Evolutionary conservation across 2,329 filamentous ascomycete genomes (phyloP), one percentile per base, ranked within the genome.

Genomic region (Venturia asperata): DNA sequence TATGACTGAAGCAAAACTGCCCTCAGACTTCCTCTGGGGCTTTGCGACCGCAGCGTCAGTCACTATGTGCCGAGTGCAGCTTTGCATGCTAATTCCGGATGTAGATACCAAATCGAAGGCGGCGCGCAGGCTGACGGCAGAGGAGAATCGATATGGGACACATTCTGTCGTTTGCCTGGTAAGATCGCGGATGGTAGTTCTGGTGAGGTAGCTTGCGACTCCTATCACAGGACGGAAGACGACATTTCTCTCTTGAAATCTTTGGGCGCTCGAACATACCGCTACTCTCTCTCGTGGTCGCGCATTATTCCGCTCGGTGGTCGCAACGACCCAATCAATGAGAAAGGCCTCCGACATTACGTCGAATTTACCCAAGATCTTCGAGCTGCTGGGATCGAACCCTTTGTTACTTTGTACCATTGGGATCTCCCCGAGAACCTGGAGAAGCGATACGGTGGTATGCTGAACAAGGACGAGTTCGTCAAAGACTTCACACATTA

Each of bases 51-150:
- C 75, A 68, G 75, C 74, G 75, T 77, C 70, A 67, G 61, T 55
- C 10, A 19, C 15, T 13, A 37, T 41, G 30, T 30, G n/a, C 5
- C 41, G 7, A 10, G 34, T 6, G 11, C 27, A 21, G 11, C n/a
- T 10, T 15, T 24, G 41, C 10, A 49, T 64, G 43, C 63, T 69
- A 43, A 67, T 62, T 68, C 39, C 55, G 24, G 45, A 11, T 64
- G 47, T 73, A 94, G 91, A 74, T 95, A 94, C 80, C 91, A 96
- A 75, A 89, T 96, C 70, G 91, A 96, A 80, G 91, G 91, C 66
- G 86, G 86, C 61, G 80, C 83, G 47, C 80, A 88, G 61, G 84
- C 87, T 72, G 91, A 93, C 73, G 91, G 91, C 69, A 89, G 91
- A 68, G 88, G 85, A 27, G 87, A 90, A 64, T 91, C 88, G 67